Evolutionary conservation across 2,329 filamentous ascomycete genomes (phyloP), one percentile per base, ranked within the genome.

Genomic region (Fusarium scirpi): DNA sequence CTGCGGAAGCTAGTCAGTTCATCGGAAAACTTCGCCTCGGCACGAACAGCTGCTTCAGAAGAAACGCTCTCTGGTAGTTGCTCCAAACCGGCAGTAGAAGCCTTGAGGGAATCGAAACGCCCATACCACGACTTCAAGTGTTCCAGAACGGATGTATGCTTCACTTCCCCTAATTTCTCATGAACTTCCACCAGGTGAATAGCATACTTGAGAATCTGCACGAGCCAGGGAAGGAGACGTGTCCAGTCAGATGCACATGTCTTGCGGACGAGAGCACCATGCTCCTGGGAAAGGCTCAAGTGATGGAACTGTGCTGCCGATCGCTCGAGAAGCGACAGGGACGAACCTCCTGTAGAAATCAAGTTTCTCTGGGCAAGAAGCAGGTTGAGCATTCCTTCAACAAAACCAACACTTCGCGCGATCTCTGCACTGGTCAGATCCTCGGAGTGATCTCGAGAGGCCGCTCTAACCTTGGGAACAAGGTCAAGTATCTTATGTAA

Each of bases 391-490:
- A 98, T 85, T 27, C 94, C 94, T 78, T 99, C 96, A n/a, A 98
- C 83, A 70, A 93, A 93, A 0, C 94, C 94, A 51, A 92, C 87
- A 77, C 94, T 94, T 76, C 94, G 88, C 44, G 87, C 86, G 10
- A 96, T 87, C 73, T 98, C 94, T 11, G 93, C 91, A 44, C 90
- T 86, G 46, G 92, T 97, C 41, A 99, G 82, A 70, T 99, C 97
- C 40, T 93, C 91, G 1, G 92, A 94, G 79, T 97, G 94, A 53
- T 93, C 90, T 69, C 90, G 86, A 12, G 89, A 84, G 30, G 90
- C 86, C 44, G 87, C 84, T 74, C 95, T 88, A 52, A 92, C 87
- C 70, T 87, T 86, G 18, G 91, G 87, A 70, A 92, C 88, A 15
- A 94, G 79, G 76, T 95, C 92, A 29, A 98, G 82, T 30, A 93